Evolutionary conservation across 495 filamentous ascomycete genomes (phyloP), one percentile per base, ranked within the genome.

Genomic region (Aspergillus affinis): DNA sequence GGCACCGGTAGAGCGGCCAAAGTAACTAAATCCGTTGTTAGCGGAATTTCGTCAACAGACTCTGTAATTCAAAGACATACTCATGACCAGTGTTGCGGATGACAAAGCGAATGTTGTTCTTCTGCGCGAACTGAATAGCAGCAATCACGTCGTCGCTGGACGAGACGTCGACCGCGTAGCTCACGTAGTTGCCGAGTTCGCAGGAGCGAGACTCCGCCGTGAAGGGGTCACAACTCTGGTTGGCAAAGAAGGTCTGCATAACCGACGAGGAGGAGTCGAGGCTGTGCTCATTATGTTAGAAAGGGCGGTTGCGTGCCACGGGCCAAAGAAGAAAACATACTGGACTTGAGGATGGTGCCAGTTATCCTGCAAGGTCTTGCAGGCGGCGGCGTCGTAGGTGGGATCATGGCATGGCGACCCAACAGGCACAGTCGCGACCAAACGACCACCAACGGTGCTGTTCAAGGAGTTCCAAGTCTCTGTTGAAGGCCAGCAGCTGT

Each of bases 11-110:
- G 82, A 82, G 63, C 82, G 83, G 41, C 82, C 86, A 10, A 77
- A 67, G 68, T 85, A 87, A 57, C 72, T 75, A 41, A 9, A 15
- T 45, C n/a, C 32, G 18, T 36, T 45, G 12, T 50, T 41, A 54
- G 49, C 26, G 32, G 21, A 1, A 30, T 32, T 32, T n/a, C 0
- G 4, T 18, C 0, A 47, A 21, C 6, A 55, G 10, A 26, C 23
- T 4, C 4, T 1, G n/a, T 21, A 1, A 13, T 19, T 32, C 41
- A 30, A 26, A 17, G 19, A 69, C 72, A 66, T 57, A 75, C 72
- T 83, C 77, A 72, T 78, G 73, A 7, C 87, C 87, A 3, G 86
- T 89, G 66, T 89, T 89, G 29, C 82, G 84, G 48, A 90, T 80
- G 30, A 89, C 77, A 21, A 90, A 70, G 26, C 86, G 81, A 47